phyloP scores from a whole-genome alignment of 805 yeast genomes.

The Tetrapisispora iriomotensis region DNA sequence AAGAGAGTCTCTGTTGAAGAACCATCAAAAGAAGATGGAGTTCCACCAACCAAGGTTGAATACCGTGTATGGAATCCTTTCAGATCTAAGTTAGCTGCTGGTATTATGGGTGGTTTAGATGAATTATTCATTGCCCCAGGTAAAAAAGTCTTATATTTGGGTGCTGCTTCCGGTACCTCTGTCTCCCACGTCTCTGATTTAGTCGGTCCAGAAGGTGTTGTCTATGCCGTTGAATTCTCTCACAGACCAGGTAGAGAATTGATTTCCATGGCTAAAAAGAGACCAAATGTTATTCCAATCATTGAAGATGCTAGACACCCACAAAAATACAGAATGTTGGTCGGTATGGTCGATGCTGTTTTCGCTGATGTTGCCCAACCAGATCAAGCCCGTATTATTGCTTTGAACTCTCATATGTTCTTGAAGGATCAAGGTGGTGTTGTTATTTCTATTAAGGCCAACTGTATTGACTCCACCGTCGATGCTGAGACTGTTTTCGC shows the following conservation, averaged over 20 bases:
- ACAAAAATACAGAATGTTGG: slow-evolving; percentile 97
- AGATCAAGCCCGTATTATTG: slow-evolving; percentile 99
- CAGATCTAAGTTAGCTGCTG: slow-evolving; percentile 99
- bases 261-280: slow-evolving; percentile 99
- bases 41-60: slow-evolving; percentile 87
- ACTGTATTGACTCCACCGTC: slow-evolving; percentile 99
- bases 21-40: slow-evolving; percentile 80
- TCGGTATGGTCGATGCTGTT: slow-evolving; percentile 97
- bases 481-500: slow-evolving; percentile 99
- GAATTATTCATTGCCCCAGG: slow-evolving; percentile 97
- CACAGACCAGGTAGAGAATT: slow-evolving; percentile 99
- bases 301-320: slow-evolving; percentile 99
- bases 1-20: slow-evolving; percentile 91
- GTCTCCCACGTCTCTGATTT: slow-evolving; percentile 97
- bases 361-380: slow-evolving; percentile 99
- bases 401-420: slow-evolving; percentile 95
- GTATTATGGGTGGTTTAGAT: slow-evolving; percentile 99
- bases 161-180: slow-evolving; percentile 99
- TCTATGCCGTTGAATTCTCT: slow-evolving; percentile 97
- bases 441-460: slow-evolving; percentile 96
- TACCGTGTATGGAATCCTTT: slow-evolving; percentile 99
- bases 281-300: slow-evolving; percentile 97
- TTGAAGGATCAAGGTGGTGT: slow-evolving; percentile 98
- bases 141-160: slow-evolving; percentile 90
- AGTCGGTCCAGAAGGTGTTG: slow-evolving; percentile 98